Evolutionary conservation across 2,329 filamentous ascomycete genomes (phyloP), one percentile per base, ranked within the genome.

Genomic region (Corinectria fuckeliana): DNA sequence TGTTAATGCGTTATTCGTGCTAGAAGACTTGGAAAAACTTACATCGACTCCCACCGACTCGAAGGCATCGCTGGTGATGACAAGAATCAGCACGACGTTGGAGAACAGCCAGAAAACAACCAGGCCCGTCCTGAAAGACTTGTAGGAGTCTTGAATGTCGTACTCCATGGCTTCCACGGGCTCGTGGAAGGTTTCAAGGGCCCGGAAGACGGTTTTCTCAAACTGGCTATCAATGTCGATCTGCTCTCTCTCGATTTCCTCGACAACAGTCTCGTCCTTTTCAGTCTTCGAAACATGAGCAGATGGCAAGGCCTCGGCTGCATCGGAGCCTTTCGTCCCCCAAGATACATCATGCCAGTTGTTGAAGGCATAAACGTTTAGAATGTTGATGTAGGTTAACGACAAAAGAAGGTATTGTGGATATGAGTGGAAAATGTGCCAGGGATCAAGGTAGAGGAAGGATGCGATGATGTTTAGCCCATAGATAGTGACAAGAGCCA

Each of bases 341-440:
- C 94, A 98, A 5, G 94, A 97, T 42, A 98, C 94, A 81, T 98
- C 94, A 79, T 98, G 94, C 94, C 93, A 97, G 81, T 98, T 98
- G 88, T 92, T 95, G 85, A 97, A 98, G 60, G 94, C 92, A 79
- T 98, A 98, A 49, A 97, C 36, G 38, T 47, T 58, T 72, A 98
- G 89, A 66, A 98, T 94, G 83, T 98, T 98, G 88, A 96, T 93
- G 80, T 97, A 98, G 10, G 92, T 95, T 11, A 93, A 96, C 85
- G 94, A 93, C 73, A 97, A 86, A 53, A 96, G 80, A 71, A 97
- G 82, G 76, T 98, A 98, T 72, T 91, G 87, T 11, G 90, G 90
- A 86, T 96, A 98, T 4, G 93, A 97, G 74, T 93, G 94, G 81
- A 98, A 96, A 93, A 98, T 97, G 85, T 98, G 94, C 94, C 94